Base-by-base conservation (phyloP, 768 basidiomycete species). In the Boletus pseudopeckii region DNA sequence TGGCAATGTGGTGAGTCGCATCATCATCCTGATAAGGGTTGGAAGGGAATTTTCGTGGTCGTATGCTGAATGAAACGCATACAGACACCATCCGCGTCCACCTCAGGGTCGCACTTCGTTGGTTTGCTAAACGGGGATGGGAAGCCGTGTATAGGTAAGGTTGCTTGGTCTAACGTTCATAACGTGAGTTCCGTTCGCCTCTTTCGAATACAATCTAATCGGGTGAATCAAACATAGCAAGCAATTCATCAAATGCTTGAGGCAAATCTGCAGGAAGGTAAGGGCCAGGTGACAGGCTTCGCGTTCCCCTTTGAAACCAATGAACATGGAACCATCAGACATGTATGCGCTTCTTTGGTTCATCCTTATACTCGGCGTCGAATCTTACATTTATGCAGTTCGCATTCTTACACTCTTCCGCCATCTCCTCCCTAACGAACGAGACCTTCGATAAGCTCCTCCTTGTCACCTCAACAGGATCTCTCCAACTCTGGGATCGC, bases 401-500 rank as follows among this genome's bases (percentile, higher is more conserved):
- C 36, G 75, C 84, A 1, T 66, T 85, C 46, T 81, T 15, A 4
- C 62, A 86, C 47, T 70, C 76, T 5, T 74, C 72, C n/a, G 73
- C 75, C n/a, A 8, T 7, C 52, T 69, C 75, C 1, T 62, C 70
- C 30, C 68, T 68, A 5, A 60, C 62, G 50, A 71, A 64, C 7
- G 72, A 78, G 17, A 56, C 75, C 74, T 79, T 17, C 53, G 50
- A 65, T 32, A 66, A 54, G 52, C 38, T 85, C 7, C 66, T 84
- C 18, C 50, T 92, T 18, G 84, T 85, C 1, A 89, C 89, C 0
- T 80, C 81, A n/a, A 86, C 87, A 2, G 92, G 91, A 10, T 76
- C 89, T 5, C 62, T 94, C 26, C 88, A 93, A 59, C 71, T 87
- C 9, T 91, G 91, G 88, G 73, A 82, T 44, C 77, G 80, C 22